These are phyloP conservation scores for Lachnellula cervina DNA, from an alignment of 2,329 filamentous ascomycete genomes.

Conservation along the genomic window DNA sequence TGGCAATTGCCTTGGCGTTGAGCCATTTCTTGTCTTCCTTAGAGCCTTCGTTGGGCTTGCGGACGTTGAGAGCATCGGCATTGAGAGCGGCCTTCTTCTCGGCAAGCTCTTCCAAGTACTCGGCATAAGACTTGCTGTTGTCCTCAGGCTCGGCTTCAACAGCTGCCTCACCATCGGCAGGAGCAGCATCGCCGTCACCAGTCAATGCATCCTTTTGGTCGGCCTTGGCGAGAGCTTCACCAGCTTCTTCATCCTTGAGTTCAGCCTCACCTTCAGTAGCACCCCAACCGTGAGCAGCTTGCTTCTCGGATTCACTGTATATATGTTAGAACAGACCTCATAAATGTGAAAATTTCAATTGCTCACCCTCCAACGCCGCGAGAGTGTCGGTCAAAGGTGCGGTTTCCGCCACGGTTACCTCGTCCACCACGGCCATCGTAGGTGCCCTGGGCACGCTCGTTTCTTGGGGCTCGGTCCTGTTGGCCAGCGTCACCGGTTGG, in stretches of 20 bases:
- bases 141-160: constrained; percentile 52
- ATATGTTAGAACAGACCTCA: constrained; percentile 15
- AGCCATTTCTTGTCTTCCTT: constrained; percentile 92
- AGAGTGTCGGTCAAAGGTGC: constrained; percentile 35
- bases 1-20: constrained; percentile 66
- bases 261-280: constrained; percentile 75
- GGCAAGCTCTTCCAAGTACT: constrained; percentile 75
- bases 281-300: constrained; percentile 86
- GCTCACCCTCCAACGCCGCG: constrained; percentile 29
- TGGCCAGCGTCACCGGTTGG: constrained; percentile 64
- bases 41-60: constrained; percentile 88
- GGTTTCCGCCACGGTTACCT: constrained; percentile 26
- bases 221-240: constrained; percentile 78
- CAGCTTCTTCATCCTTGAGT: constrained; percentile 86
- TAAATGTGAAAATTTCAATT: neutral
- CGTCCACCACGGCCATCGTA: constrained; percentile 54
- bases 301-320: constrained; percentile 73
- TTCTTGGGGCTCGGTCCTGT: constrained; percentile 41
- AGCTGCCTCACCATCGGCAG: constrained; percentile 33
- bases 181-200: constrained; percentile 45
- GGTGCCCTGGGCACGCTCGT: constrained; percentile 45
- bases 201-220: constrained; percentile 69
- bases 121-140: constrained; percentile 83
- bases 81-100: constrained; percentile 72
- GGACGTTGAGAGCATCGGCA: constrained; percentile 62